Evolutionary conservation across 768 basidiomycete genomes (phyloP), one percentile per base, ranked within the genome.

Genomic region (Tylopilus balloui): DNA sequence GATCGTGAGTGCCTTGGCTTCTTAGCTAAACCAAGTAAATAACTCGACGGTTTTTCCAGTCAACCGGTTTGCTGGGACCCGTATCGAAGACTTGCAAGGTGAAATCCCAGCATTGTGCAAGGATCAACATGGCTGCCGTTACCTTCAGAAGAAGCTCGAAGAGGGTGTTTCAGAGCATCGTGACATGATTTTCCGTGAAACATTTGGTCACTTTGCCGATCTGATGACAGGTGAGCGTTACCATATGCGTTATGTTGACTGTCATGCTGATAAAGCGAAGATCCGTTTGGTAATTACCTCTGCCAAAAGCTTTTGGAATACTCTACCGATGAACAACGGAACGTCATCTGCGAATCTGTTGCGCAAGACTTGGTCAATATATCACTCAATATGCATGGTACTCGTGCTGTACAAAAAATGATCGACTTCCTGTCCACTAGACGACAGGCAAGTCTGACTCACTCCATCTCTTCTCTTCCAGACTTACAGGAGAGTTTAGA

Each of bases 331-430:
- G 96, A 99, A 59, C 96, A 99, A 62, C 84, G 95, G 49, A 94
- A 92, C 63, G 77, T 92, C 28, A 95, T 98, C 49, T 96, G 96
- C 72, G 95, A 98, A 67, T 93, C 92, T 21, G 95, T 99, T 42
- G 92, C 94, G 28, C 89, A 93, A 63, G 96, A 99, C 60, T 79
- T 99, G 42, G 96, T 99, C 61, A 92, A 87, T 65, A 98, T 99
- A 63, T 96, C 93, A 28, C 77, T 99, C 54, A 99, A 99, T 72
- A 99, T 99, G 96, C 96, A 99, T 70, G 96, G 96, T 27, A 99
- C 96, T 27, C 85, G 96, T 53, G 96, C 96, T 23, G 96, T 98
- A 50, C 96, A 99, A 75, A 98, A 98, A 76, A 98, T 98, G 95
- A 96, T 99, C 55, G 96, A 99, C 69, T 98, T 96, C 76, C 73